These are phyloP conservation scores for Chlamydomonas reinhardtii DNA, from an alignment of 163 green algal genomes.

Conservation along the genomic window DNA sequence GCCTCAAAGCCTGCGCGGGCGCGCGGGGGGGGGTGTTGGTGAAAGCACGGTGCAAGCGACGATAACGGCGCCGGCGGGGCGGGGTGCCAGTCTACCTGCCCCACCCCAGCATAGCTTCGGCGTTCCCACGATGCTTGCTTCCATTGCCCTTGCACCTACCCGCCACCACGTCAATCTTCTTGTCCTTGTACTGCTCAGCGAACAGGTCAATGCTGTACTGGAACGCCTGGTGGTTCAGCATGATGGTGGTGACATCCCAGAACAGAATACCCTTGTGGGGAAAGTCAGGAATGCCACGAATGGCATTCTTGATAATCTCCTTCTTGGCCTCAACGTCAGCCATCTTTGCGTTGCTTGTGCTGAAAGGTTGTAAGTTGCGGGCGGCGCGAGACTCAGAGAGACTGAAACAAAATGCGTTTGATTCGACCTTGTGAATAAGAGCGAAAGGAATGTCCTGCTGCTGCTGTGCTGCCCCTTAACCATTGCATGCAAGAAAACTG, in stretches of 20 bases:
- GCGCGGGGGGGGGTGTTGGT: neutral
- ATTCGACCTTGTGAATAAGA: no score
- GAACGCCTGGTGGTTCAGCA: conserved; percentile 93
- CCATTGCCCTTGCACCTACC: conserved; percentile 59
- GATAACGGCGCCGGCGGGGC: neutral
- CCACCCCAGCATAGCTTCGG: no score
- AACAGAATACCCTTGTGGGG: conserved; percentile 95
- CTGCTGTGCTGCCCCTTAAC: no score
- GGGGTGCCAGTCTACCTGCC: no score
- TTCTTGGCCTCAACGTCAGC: conserved; percentile 41
- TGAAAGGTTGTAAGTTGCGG: no score
- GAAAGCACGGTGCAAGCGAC: neutral
- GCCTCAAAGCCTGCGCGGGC: conserved; percentile 94
- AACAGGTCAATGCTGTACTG: conserved; percentile 91
- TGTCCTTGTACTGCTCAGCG: conserved; percentile 84
- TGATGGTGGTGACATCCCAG: conserved; percentile 95
- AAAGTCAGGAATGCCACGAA: conserved; percentile 84
- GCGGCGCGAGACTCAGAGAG: no score
- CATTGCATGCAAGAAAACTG: no score
- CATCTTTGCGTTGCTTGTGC: neutral
- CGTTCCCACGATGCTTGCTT: no score
- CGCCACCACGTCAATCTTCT: conserved; percentile 91
- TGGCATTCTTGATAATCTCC: conserved; percentile 69
- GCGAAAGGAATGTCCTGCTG: no score
- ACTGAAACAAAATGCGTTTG: no score